Evolutionary conservation across 495 filamentous ascomycete genomes (phyloP).

Genomic region (Barbatosphaeria neglecta): DNA sequence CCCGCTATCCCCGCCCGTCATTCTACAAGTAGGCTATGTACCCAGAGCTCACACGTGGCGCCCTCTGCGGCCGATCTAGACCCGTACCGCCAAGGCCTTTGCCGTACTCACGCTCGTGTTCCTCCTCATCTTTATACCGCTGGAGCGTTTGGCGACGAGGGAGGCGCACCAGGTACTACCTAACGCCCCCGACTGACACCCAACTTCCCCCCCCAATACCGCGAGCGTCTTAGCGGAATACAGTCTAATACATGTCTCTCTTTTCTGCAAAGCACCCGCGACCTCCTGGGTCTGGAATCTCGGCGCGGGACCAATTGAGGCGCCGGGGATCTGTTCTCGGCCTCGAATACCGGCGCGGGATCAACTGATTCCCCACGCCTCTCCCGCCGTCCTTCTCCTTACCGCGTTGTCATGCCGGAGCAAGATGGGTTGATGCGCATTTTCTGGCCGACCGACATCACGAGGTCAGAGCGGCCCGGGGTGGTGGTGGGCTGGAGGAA

Average conservation of each 20-base stretch:
- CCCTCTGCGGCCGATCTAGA: constrained; percentile 17
- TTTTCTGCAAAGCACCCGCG: constrained; percentile 61
- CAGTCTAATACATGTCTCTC: constrained; percentile 8
- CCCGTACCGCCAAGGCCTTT: constrained; percentile 32
- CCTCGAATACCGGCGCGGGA: constrained; percentile 82
- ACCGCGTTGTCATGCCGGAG: constrained; percentile 61
- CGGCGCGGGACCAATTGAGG: constrained; percentile 87
- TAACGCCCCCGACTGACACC: not conserved
- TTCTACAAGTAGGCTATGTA: no score
- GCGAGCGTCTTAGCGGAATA: not conserved
- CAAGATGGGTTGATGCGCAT: constrained; percentile 94
- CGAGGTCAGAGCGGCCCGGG: constrained; percentile 58
- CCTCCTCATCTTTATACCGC: constrained; percentile 32
- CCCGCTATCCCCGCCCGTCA: no score
- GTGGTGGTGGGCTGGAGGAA: constrained; percentile 94
- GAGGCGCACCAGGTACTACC: constrained; percentile 33
- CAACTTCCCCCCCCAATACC: not conserved
- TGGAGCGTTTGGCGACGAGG: constrained; percentile 32
- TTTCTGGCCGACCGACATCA: constrained; percentile 91
- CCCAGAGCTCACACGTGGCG: not conserved
- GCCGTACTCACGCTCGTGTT: constrained; percentile 28
- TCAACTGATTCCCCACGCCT: constrained; percentile 72
- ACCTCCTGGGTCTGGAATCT: constrained; percentile 69
- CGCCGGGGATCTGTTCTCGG: constrained; percentile 88
- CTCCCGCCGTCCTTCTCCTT: constrained; percentile 9